Evolutionary conservation across 108 stramenopile genomes (phyloP), one percentile per base, ranked within the genome.

Genomic region (Pseudonitzschia multiseries): DNA sequence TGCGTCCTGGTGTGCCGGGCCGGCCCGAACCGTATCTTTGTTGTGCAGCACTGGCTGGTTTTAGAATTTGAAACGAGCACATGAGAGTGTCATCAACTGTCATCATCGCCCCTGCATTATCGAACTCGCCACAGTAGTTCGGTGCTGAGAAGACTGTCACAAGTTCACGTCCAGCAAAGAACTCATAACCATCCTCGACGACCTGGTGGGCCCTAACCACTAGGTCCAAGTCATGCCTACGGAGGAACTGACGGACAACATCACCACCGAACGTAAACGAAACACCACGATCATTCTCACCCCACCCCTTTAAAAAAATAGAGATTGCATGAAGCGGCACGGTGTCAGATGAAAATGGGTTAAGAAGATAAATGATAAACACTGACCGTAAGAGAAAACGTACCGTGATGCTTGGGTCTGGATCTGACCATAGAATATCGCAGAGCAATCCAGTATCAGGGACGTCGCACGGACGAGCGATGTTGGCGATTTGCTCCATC

Each of bases 171-270:
- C 93, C 93, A 28, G 98, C 98, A 70, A 97, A 96, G 74, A 97
- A 96, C 84, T 99, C 99, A 78, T 99, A 99, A 13, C 99, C 99
- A 83, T 99, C 99, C 83, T 99, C 99, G 10, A 99, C 99, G 17
- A 99, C 99, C 85, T 99, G 99, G 80, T 99, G 99, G 8, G 99
- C 99, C 51, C 99, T 77, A 32, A 98, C 98, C 21, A 99, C 96
- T 51, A 99, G 82, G 71, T 99, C 99, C 54, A 99, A 89, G 82
- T 99, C 98, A 73, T 99, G 99, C 56, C 95, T 81, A 61, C 95
- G 87, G 65, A 99, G 94, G 76, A 99, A 99, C 69, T 97, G 91
- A 65, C 93, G 89, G 18, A 98, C 98, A 26, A 99, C 98, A 83
- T 99, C 99, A 40, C 97, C 96, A 28, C 99, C 99, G 77, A 99